A percentile compares a stretch with the other conserved stretches of the same genome.
These are phyloP conservation scores for Leccinum olivaceopallidum DNA, from an alignment of 768 basidiomycete species.

Conservation along the genomic window DNA sequence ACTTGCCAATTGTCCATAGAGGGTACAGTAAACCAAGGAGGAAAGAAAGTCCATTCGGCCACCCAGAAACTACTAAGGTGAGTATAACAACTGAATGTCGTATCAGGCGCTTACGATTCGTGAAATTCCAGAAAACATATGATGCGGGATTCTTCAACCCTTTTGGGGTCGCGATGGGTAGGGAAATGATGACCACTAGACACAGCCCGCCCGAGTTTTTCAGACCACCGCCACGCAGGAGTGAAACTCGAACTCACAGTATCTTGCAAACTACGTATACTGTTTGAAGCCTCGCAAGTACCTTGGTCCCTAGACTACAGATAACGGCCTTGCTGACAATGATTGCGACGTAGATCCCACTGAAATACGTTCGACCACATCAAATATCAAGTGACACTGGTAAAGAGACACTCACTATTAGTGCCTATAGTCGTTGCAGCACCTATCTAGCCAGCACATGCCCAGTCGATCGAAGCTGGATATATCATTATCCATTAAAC, in stretches of 20 bases:
- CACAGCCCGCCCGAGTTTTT: slow-evolving; percentile 12
- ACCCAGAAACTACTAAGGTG: slow-evolving; percentile 34
- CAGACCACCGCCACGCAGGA: background rate
- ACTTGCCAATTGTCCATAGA: slow-evolving; percentile 44
- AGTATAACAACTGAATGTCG: background rate
- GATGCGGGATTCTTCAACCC: slow-evolving; percentile 58
- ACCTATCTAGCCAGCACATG: slow-evolving; percentile 59
- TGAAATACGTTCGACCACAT: slow-evolving; percentile 38
- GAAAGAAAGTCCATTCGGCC: slow-evolving; percentile 47
- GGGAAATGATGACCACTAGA: slow-evolving; percentile 46
- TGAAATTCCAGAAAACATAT: slow-evolving; percentile 61
- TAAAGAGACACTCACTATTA: slow-evolving; percentile 44
- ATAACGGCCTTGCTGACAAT: slow-evolving; percentile 59
- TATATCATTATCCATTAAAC: slow-evolving; percentile 39
- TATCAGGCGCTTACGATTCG: slow-evolving; percentile 43
- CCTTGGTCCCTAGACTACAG: slow-evolving; percentile 62
- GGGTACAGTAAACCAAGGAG: slow-evolving; percentile 47
- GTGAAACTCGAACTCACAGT: slow-evolving; percentile 21
- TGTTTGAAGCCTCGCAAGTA: slow-evolving; percentile 69
- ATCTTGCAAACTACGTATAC: slow-evolving; percentile 44
- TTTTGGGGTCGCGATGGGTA: slow-evolving; percentile 62
- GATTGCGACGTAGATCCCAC: slow-evolving; percentile 63
- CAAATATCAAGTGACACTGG: slow-evolving; percentile 32
- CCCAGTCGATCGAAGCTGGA: slow-evolving; percentile 60
- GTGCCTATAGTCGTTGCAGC: slow-evolving; percentile 59